These are phyloP conservation scores for Anastatica hierochuntica DNA, from an alignment of 345 rosid species.

Conservation along the genomic window DNA sequence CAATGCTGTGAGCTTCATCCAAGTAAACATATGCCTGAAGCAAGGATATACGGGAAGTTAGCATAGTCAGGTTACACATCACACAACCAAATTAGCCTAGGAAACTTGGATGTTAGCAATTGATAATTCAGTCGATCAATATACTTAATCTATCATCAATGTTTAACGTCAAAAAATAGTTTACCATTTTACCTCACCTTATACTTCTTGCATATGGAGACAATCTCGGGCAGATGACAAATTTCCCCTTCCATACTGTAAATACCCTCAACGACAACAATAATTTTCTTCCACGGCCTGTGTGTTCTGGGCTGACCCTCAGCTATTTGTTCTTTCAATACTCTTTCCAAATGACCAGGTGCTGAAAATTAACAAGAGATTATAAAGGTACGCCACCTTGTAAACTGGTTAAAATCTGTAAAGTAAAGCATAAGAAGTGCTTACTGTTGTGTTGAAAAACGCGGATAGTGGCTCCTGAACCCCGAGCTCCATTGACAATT, in stretches of 20 bases:
- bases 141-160: neutral
- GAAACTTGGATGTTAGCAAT: neutral
- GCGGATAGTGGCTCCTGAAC: conserved; percentile 84
- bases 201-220: conserved; percentile 82
- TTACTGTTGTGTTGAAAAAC: conserved; percentile 94
- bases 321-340: conserved; percentile 84
- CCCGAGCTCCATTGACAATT: conserved; percentile 92
- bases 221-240: conserved; percentile 84
- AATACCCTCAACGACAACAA: conserved; percentile 81
- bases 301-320: conserved; percentile 91
- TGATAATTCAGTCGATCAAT: neutral
- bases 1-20: conserved; percentile 99
- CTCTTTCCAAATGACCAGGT: conserved; percentile 88
- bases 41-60: neutral
- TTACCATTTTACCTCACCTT: conserved; percentile 41
- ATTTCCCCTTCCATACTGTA: conserved; percentile 97
- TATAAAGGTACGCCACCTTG: neutral
- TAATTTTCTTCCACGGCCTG: conserved; percentile 92
- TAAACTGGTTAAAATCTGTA: neutral
- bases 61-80: neutral
- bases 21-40: conserved; percentile 71
- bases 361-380: conserved; percentile 35
- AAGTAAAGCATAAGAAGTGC: conserved; percentile 15
- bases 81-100: conserved; percentile 2
- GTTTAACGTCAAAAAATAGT: neutral